Base-by-base conservation (phyloP, 2,329 filamentous ascomycete species). In the Talaromyces sp. region DNA sequence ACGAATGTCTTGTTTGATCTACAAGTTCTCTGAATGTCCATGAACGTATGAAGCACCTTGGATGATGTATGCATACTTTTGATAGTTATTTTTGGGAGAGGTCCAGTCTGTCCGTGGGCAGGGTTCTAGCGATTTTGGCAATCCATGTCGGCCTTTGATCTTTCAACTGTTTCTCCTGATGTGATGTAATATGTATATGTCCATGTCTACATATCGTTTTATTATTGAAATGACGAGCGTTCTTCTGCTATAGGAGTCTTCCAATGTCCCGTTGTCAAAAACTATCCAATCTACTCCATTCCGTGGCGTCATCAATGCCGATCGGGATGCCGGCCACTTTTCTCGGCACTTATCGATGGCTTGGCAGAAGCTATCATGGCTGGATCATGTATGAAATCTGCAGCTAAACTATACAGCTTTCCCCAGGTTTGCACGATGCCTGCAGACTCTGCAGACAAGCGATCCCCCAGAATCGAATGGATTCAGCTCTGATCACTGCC, bases 61-160 rank as follows among this genome's bases (percentile, higher is more conserved):
- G 62, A 66, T 69, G 66, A 70, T 70, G 67, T 71, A 70, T 63
- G 68, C 68, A 70, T 71, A 68, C 57, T 20, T 56, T 55, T 36
- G 39, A 60, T 61, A 54, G 47, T 50, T 51, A 58, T 24, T 42
- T 51, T 50, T 51, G 33, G 44, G 53, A 33, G 36, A 41, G 40
- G 32, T 5, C n/a, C 24, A 27, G 24, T 47, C 52, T 57, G 51
- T 47, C 54, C 50, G 47, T 37, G 40, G 48, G 43, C 51, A 49
- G 39, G 47, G 35, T 41, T 51, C 43, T 22, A 49, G 29, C 46
- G 44, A 35, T 60, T 32, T 35, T 35, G 32, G 32, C 36, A 51
- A 27, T 43, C 22, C 19, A 43, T 43, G 11, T 27, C 5, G 8
- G 19, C n/a, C 20, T 16, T 20, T 13, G 37, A 40, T 20, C 16